These are phyloP conservation scores for Flammula alnicola DNA, from an alignment of 1,284 basidiomycete species.

Conservation along the genomic window DNA sequence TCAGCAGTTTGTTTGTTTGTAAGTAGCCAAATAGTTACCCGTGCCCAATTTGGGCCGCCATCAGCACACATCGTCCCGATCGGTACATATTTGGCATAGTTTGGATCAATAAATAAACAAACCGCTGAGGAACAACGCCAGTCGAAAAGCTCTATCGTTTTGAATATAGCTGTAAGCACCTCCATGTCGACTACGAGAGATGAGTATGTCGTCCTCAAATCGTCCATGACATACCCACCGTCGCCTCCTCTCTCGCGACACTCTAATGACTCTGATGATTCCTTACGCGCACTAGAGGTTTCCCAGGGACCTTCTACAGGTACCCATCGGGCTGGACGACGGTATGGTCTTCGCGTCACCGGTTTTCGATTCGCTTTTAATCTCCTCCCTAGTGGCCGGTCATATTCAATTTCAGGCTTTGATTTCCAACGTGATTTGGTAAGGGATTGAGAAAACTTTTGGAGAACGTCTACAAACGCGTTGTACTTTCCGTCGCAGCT, in stretches of 20 bases:
- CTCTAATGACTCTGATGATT: constrained; percentile 73
- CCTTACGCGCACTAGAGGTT: constrained; percentile 77
- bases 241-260: constrained; percentile 50
- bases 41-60: too few relatives aligned
- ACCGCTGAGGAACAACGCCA: too few relatives aligned
- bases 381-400: constrained; percentile 45
- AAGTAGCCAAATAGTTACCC: too few relatives aligned
- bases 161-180: constrained; percentile 1
- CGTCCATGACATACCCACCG: constrained; percentile 38
- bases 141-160: too few relatives aligned
- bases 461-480: too few relatives aligned
- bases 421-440: constrained; percentile 76
- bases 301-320: constrained; percentile 58
- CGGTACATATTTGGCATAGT: too few relatives aligned
- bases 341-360: constrained; percentile 24
- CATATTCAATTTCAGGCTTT: constrained; percentile 78
- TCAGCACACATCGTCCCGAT: too few relatives aligned
- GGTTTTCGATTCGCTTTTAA: background rate
- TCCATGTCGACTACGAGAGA: constrained; percentile 37
- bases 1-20: too few relatives aligned
- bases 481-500: constrained; percentile 42
- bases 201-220: constrained; percentile 47
- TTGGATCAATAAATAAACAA: too few relatives aligned
- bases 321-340: constrained; percentile 34
- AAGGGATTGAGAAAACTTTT: too few relatives aligned